Percentiles rank a stretch among this genome's conserved stretches.
Conservation (phyloP, 495 filamentous ascomycete species). For the Penicillium angulare region DNA sequence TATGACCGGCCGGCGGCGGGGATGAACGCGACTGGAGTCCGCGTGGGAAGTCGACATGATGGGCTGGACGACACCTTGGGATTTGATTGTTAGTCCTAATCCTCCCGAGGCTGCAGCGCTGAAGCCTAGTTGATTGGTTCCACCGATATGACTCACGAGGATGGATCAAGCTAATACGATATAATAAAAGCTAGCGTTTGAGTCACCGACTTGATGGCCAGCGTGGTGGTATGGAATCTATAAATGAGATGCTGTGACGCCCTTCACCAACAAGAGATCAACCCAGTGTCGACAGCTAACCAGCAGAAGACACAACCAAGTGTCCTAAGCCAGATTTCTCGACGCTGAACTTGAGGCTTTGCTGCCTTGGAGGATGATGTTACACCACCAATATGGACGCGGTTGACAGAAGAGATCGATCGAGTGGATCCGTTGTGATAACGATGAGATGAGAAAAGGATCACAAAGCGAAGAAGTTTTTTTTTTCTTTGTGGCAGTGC, state of each 20-base stretch:
- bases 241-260: constrained; percentile 2
- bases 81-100: not conserved
- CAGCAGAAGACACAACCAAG: not conserved
- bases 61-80: not conserved
- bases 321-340: not conserved
- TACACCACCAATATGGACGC: too few species aligned
- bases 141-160: constrained; percentile 4
- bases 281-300: not conserved
- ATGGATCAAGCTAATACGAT: constrained; percentile 16
- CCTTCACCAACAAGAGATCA: constrained; percentile 3
- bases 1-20: constrained; percentile 35
- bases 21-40: constrained; percentile 27
- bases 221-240: not conserved
- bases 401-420: too few species aligned
- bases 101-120: not conserved
- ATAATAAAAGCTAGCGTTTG: constrained; percentile 22
- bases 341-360: not conserved
- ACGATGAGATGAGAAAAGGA: not conserved
- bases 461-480: not conserved
- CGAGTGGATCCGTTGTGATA: not conserved
- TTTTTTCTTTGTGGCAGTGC: not conserved
- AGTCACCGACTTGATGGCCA: constrained; percentile 15
- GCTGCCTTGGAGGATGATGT: not conserved
- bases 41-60: constrained; percentile 25
- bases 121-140: not conserved